Conservation (phyloP, 176 grass and related monocot species). For the Puccinellia tenuiflora region DNA sequence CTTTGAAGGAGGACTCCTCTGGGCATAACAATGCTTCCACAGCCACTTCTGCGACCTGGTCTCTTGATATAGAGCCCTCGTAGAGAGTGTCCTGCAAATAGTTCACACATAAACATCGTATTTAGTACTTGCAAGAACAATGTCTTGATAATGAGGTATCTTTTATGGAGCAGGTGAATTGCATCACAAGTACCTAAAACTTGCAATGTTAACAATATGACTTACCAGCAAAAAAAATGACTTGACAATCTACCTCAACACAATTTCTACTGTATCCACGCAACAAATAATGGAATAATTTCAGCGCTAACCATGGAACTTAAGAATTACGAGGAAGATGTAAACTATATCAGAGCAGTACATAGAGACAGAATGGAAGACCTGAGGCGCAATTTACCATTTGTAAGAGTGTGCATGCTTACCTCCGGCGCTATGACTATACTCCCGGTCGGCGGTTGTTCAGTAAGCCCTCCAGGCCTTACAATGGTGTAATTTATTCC, state of each 20-base stretch:
- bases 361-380: neutral
- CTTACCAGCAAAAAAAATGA: too few relatives aligned
- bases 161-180: neutral
- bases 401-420: neutral
- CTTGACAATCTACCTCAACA: neutral
- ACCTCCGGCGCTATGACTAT: constrained; percentile 64
- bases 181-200: neutral
- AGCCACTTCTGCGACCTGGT: constrained; percentile 57
- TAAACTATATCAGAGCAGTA: neutral
- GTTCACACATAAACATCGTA: neutral
- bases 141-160: neutral
- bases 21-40: constrained; percentile 48
- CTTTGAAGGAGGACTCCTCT: constrained; percentile 60
- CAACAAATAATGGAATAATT: too few relatives aligned
- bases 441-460: constrained; percentile 45
- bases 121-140: neutral
- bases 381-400: neutral
- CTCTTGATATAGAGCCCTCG: constrained; percentile 65
- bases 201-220: neutral
- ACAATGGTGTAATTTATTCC: constrained; percentile 79
- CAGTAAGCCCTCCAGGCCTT: constrained; percentile 64
- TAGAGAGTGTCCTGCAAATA: constrained; percentile 56
- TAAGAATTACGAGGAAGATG: neutral
- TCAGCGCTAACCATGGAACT: neutral
- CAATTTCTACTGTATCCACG: too few relatives aligned